Percentiles rank a stretch among this genome's conserved stretches.
Evolutionary conservation across 164 flowering plant species (phyloP).

Genomic region (Umbilicus rupestris): DNA sequence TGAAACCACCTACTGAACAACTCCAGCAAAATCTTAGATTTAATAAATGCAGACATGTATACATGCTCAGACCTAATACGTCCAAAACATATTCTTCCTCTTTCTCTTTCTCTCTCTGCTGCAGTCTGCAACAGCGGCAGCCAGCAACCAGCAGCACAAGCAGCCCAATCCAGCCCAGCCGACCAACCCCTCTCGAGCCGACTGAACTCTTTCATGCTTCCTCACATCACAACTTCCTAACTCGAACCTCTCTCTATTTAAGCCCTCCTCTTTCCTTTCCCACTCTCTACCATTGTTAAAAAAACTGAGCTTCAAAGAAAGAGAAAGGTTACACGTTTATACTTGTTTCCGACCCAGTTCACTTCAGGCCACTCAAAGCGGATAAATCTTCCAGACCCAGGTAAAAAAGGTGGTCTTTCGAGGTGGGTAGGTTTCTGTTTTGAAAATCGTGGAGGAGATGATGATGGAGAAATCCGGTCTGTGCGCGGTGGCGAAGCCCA

Average conservation of each 20-base stretch:
- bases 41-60: not conserved
- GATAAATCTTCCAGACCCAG: not conserved
- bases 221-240: not conserved
- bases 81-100: not conserved
- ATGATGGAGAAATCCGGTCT: not conserved
- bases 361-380: not conserved
- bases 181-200: not conserved
- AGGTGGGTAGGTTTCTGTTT: not conserved
- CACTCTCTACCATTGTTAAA: too few species aligned
- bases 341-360: too few species aligned
- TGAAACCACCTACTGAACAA: too few species aligned
- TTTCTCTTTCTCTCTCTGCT: not conserved
- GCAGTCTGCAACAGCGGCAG: not conserved
- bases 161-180: not conserved
- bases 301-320: too few species aligned
- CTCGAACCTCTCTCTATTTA: not conserved
- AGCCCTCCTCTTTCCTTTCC: not conserved
- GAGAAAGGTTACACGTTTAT: too few species aligned
- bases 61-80: not conserved
- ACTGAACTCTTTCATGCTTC: slow-evolving; percentile 1
- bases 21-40: not conserved
- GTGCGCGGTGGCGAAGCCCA: slow-evolving; percentile 1
- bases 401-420: not conserved
- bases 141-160: not conserved
- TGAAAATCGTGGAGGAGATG: not conserved